Evolutionary conservation across 2,329 filamentous ascomycete genomes (phyloP).

Genomic region (Xenoacremonium recifei): DNA sequence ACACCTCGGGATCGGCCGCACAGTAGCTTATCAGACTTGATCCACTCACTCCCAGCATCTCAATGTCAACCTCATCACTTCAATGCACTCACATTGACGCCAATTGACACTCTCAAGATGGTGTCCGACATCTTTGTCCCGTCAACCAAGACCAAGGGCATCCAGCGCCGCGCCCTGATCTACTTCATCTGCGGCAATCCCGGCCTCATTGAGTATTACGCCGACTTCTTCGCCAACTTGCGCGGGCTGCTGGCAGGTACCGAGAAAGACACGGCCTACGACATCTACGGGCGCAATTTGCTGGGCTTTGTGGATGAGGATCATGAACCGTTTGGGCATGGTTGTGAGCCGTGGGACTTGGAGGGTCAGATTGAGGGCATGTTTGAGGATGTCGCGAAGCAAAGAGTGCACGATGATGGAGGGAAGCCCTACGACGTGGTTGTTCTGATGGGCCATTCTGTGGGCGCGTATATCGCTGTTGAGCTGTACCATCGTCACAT

Average conservation of each 20-base stretch:
- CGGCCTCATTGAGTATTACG: constrained; percentile 72
- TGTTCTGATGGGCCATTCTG: constrained; percentile 70
- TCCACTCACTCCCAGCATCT: too few species aligned
- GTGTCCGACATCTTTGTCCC: constrained; percentile 28
- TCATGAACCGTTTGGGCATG: constrained; percentile 43
- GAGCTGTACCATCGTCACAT: constrained; percentile 63
- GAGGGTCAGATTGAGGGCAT: constrained; percentile 51
- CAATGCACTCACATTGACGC: too few species aligned
- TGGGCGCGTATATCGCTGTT: constrained; percentile 70
- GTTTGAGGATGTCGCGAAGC: constrained; percentile 36
- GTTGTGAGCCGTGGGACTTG: constrained; percentile 47
- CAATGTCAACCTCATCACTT: too few species aligned
- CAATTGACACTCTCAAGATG: constrained; percentile 12
- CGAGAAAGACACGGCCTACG: constrained; percentile 40
- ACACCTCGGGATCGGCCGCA: too few species aligned
- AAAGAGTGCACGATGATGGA: constrained; percentile 27
- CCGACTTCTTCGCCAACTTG: constrained; percentile 61
- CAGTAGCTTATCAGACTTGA: too few species aligned
- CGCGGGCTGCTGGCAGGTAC: constrained; percentile 49
- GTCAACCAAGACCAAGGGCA: constrained; percentile 19
- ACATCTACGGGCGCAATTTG: constrained; percentile 58
- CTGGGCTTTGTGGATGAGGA: constrained; percentile 57
- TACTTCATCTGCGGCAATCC: constrained; percentile 78
- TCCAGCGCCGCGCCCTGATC: constrained; percentile 47
- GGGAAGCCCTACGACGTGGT: constrained; percentile 53